Evolutionary conservation across 805 yeast species (phyloP).

Genomic region (Lachancea cidri): DNA sequence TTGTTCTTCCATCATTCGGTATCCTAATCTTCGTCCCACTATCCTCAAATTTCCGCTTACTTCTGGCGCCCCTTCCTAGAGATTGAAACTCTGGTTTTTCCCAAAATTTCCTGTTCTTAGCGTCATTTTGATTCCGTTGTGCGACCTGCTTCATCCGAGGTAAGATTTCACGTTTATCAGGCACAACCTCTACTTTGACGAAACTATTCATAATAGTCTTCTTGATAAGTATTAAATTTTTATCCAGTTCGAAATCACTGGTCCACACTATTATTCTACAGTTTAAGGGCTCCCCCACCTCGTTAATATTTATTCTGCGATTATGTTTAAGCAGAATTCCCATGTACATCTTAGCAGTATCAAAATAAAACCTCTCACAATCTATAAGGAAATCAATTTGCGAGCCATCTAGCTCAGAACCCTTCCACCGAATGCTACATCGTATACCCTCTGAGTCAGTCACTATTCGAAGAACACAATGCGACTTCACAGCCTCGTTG

Average conservation of each 20-base stretch:
- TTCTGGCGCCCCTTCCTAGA: conserved; percentile 1
- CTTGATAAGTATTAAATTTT: background rate
- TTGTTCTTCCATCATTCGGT: background rate
- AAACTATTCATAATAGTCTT: background rate
- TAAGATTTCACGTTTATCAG: background rate
- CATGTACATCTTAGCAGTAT: conserved; percentile 12
- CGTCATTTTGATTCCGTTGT: background rate
- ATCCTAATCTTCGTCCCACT: conserved; percentile 1
- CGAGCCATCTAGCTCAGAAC: conserved; percentile 12
- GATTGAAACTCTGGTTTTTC: conserved; percentile 5
- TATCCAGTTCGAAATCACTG: background rate
- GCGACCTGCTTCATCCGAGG: background rate
- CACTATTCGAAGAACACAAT: conserved; percentile 10
- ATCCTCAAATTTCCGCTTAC: background rate
- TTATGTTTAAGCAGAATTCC: conserved; percentile 15
- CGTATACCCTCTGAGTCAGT: conserved; percentile 13
- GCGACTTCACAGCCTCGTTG: background rate
- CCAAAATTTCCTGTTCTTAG: conserved; percentile 1
- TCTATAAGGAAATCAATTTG: conserved; percentile 17
- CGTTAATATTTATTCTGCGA: conserved; percentile 9
- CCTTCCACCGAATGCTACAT: conserved; percentile 13
- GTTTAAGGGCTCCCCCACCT: background rate
- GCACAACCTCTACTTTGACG: background rate
- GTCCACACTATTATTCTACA: conserved; percentile 9
- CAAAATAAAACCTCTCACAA: conserved; percentile 17